Base-by-base conservation (phyloP, 306 rosid species). In the Pyrus communis region DNA sequence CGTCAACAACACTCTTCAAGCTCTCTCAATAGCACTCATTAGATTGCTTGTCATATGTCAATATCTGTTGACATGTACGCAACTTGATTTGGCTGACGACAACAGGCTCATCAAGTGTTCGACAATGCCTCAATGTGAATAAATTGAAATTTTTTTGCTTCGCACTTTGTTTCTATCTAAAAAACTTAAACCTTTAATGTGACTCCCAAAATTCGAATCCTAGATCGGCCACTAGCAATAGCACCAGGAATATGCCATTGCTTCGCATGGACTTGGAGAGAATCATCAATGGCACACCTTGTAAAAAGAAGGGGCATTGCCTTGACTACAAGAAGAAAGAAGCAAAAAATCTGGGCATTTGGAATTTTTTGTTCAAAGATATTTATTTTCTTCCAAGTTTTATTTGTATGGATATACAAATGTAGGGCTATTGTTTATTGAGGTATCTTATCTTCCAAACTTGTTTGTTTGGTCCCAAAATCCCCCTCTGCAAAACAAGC, bases 371-470 rank as follows among this genome's bases (percentile, higher is more conserved):
- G 73, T 42, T 73, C 49, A 35, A 45, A 78, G 87, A 87, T 84
- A 80, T 78, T 77, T 79, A n/a, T 54, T n/a, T 58, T 51, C 74
- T 10, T 33, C 14, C 40, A 33, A 60, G 72, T 60, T 80, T 68
- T 42, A 42, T 42, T 42, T 46, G n/a, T 21, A 49, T 68, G 14
- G 52, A 84, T 83, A 81, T 81, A 23, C 58, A 38, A 82, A 71
- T 85, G 88, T 85, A 82, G 74, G 92, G 88, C 86, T 79, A 79
- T 61, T 77, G 79, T 83, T 88, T 78, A 61, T 25, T 54, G 74
- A 69, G 25, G 31, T 73, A 55, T 74, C 90, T 84, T 74, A 87
- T 87, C 90, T 87, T 73, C 67, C 66, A 80, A 67, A 25, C 59
- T 58, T 54, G 35, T 49, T 22, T 67, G 75, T 21, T 85, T 81